A percentile compares a stretch with the other conserved stretches of the same genome.
Conservation (phyloP, 345 rosid genomes). For the Erysimum cheiranthoides region DNA sequence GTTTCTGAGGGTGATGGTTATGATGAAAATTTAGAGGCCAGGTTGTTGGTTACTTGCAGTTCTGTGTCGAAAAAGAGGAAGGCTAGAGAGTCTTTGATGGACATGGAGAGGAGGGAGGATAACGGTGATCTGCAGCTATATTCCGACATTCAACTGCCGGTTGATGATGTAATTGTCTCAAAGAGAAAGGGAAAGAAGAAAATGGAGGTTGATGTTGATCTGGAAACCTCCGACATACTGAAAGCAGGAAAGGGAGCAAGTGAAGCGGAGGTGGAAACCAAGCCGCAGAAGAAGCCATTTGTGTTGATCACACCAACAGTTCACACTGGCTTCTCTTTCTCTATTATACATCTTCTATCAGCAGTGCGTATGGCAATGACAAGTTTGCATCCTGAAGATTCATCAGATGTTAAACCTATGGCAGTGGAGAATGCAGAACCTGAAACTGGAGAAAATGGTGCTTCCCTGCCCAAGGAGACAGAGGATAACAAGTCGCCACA, state of each 20-base stretch:
- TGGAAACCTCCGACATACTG: conserved; percentile 61
- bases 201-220: conserved; percentile 59
- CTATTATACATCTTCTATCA: conserved; percentile 92
- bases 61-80: conserved; percentile 67
- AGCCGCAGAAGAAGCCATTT: conserved; percentile 83
- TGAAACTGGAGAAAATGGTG: conserved; percentile 57
- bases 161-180: conserved; percentile 53
- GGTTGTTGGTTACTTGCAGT: conserved; percentile 60
- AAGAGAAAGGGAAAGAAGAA: conserved; percentile 81
- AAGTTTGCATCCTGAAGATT: conserved; percentile 66
- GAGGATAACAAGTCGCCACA: conserved; percentile 52
- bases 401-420: conserved; percentile 59
- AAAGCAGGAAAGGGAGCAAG: conserved; percentile 52
- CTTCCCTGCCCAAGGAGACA: conserved; percentile 50
- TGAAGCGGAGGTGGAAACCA: conserved; percentile 71
- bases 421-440: conserved; percentile 56
- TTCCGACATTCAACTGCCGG: conserved; percentile 43
- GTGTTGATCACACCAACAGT: conserved; percentile 91
- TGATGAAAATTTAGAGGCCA: conserved; percentile 60
- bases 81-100: conserved; percentile 59
- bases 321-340: conserved; percentile 93
- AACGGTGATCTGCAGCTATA: conserved; percentile 50
- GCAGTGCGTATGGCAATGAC: conserved; percentile 93
- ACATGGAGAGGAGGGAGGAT: conserved; percentile 53
- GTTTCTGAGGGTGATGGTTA: conserved; percentile 48